Base-by-base conservation (phyloP, 139 green algal species). In the Protoeuglena noctilucae region DNA sequence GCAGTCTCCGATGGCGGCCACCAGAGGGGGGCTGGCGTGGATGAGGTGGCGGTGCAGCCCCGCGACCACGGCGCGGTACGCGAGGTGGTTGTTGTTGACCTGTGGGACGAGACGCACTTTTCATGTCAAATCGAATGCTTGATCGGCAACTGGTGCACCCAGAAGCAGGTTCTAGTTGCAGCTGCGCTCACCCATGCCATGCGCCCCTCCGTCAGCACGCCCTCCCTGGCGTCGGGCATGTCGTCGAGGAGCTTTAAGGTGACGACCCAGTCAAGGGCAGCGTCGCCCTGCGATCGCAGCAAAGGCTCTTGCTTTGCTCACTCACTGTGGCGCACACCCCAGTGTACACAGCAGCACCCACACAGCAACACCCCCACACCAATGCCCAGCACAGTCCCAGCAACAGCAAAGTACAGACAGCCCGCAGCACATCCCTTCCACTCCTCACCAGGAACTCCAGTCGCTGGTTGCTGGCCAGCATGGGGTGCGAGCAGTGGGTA, bases 391-490 rank as follows among this genome's bases (percentile, higher is more conserved):
- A n/a, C n/a, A n/a, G n/a, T n/a, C n/a, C n/a, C n/a, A n/a, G n/a
- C n/a, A n/a, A n/a, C n/a, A n/a, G n/a, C n/a, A n/a, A n/a, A n/a
- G n/a, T n/a, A n/a, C n/a, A n/a, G n/a, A n/a, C n/a, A n/a, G n/a
- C n/a, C n/a, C n/a, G n/a, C n/a, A n/a, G n/a, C n/a, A n/a, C n/a
- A n/a, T n/a, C n/a, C n/a, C n/a, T n/a, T n/a, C n/a, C n/a, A n/a
- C n/a, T n/a, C n/a, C n/a, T n/a, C n/a, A n/a, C n/a, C n/a, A 77
- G 52, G 18, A 77, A 77, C 66, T 77, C 70, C 51, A 77, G 60
- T 24, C 70, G 68, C 60, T 76, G 63, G 51, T 69, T n/a, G n/a
- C n/a, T n/a, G n/a, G n/a, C n/a, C n/a, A n/a, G n/a, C n/a, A n/a
- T n/a, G n/a, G n/a, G n/a, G n/a, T n/a, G n/a, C n/a, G n/a, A n/a